Base-by-base conservation (phyloP, 2,329 filamentous ascomycete species). In the Venturia pyrina region DNA sequence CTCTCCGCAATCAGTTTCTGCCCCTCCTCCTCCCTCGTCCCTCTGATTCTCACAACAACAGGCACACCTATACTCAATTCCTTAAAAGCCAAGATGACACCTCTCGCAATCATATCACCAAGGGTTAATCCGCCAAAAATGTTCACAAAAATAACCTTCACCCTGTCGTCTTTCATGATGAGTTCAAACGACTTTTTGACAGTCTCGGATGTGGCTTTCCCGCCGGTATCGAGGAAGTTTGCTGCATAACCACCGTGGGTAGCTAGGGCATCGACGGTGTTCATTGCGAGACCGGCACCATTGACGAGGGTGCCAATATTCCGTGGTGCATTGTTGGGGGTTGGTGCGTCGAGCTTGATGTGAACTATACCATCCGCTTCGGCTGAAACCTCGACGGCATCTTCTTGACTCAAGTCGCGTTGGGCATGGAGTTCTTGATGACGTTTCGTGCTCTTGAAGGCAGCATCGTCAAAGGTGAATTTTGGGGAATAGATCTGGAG, bases 181-280 rank as follows among this genome's bases (percentile, higher is more conserved):
- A 93, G 83, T 66, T 87, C 82, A 73, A 96, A 95, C 1, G 86
- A 87, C 66, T 85, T 85, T 72, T 88, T 87, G 70, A 96, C 91
- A 0, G 91, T 96, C 69, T 89, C 86, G 40, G 85, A 85, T 0
- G 91, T 96, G 0, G 92, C 92, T 75, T 96, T 95, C 44, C 92
- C 92, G 37, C 93, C 92, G 0, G 90, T 96, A 74, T 96, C 92
- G 65, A 96, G 82, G 74, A 96, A 96, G 71, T 96, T 96, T 13
- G 90, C 86, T 32, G 88, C 88, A 43, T 80, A 77, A 1, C 90
- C 90, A 10, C 87, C 87, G 65, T 85, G 37, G 10, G 67, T 66
- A 68, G 67, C 66, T 1, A 96, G 84, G 0, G 89, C 89, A 74
- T 96, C 92, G 67, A 93, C 87, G 0, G 91, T 96, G 74, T 95